Evolutionary conservation across 2,329 filamentous ascomycete genomes (phyloP).

Genomic region (Pseudogymnoascus sp.): DNA sequence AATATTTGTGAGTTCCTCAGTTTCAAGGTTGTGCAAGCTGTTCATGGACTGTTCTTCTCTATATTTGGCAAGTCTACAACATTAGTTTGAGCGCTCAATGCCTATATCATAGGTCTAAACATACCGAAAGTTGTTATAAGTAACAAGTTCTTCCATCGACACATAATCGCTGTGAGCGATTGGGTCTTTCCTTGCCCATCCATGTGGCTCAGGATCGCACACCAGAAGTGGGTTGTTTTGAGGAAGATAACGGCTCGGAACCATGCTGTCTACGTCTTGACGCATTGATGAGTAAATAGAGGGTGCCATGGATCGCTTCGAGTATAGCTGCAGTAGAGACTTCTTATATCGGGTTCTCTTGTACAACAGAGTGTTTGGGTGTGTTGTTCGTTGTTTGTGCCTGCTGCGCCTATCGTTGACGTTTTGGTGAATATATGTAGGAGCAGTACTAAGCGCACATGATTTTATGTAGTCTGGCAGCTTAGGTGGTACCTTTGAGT

Average conservation of each 20-base stretch:
- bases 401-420: neutral
- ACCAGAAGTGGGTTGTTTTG: neutral
- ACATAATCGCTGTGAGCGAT: neutral
- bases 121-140: slow-evolving; percentile 11
- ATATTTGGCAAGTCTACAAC: neutral
- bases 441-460: neutral
- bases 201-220: slow-evolving; percentile 2
- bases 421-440: slow-evolving; percentile 1
- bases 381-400: slow-evolving; percentile 6
- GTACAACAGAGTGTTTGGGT: neutral
- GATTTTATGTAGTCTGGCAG: neutral
- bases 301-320: neutral
- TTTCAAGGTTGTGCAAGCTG: neutral
- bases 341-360: neutral
- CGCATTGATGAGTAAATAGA: neutral
- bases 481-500: neutral
- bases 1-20: neutral
- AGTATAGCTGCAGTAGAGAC: neutral
- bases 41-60: neutral
- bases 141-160: slow-evolving; percentile 6
- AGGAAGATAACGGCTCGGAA: neutral
- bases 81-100: neutral
- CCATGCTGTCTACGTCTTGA: neutral
- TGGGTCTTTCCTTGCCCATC: slow-evolving; percentile 10
- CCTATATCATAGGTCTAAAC: neutral